Evolutionary conservation across 306 rosid species (phyloP), one percentile per base, ranked within the genome.

Genomic region (Canavalia ensiformis): DNA sequence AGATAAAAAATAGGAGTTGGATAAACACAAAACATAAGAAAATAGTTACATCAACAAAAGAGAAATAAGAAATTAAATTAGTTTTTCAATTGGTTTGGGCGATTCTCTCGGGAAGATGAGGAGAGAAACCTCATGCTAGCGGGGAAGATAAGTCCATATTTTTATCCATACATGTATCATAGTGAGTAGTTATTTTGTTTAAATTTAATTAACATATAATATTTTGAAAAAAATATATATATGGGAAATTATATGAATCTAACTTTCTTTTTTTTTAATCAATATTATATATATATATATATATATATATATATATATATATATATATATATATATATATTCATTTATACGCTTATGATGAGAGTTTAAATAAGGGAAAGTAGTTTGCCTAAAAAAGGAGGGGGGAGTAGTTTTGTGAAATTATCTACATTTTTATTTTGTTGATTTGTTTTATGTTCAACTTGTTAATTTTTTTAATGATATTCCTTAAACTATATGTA

Each of bases 1-100:
- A 9, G 45, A 65, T 77, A 54, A 37, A 18, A 63, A 65, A 44
- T 51, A 71, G 78, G 35, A 35, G 46, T 13, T 56, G 7, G 66
- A 55, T 9, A 25, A 72, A 25, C 3, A 8, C 8, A 28, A 64
- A 49, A 74, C 10, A 11, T 0, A 9, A 12, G 8, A 18, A 18
- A 18, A 18, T 18, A 18, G 25, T 18, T 18, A 18, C 25, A 18
- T 18, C 25, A 18, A 18, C 25, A 18, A 18, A 18, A 18, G 25
- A 18, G 25, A 18, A 18, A 18, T 18, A 18, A 18, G 25, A 18
- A 18, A 18, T 18, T 18, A 18, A 18, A 18, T 18, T 25, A 10
- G 3, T 49, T 25, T 10, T 3, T 65, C 8, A 6, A 44, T 1
- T n/a, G 33, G 18, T 63, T 66, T 41, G 7, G 37, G 39, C 58